Evolutionary conservation across 441 rosid species (phyloP), one percentile per base, ranked within the genome.

Genomic region (Pelargonium cotyledonis): DNA sequence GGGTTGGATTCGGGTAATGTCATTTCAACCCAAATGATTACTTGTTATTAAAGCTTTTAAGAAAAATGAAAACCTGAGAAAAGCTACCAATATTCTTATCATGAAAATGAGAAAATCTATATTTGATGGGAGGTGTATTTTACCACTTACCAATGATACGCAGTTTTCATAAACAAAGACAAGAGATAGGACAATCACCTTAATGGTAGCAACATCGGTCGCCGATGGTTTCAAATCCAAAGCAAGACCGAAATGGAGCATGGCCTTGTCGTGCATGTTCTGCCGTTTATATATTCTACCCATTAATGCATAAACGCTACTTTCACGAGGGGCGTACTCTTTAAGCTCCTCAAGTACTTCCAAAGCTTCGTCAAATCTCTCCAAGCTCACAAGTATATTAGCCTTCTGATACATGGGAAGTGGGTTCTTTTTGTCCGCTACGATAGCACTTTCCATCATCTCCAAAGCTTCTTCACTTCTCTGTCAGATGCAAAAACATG

Each of bases 401-500:
- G 99, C 99, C 86, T 95, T 95, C 77, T 92, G 96, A 80, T 92
- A 95, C 97, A 90, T 88, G 47, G 99, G 98, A 79, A 92, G 95
- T 71, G 99, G 98, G 71, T 92, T 95, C 76, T 92, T 95, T 77
- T 83, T 85, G 71, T 95, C 98, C 5, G 99, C 95, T 72, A 85
- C 65, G 70, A 95, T 88, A 29, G 98, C 97, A 72, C 78, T 82
- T 81, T 95, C 96, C 97, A 95, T 89, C 84, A 92, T 83, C 80
- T 81, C 91, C 75, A 95, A 67, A 78, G 96, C 98, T 82, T 92
- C 97, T 70, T 81, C 89, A 73, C 85, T 89, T 82, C 88, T 95
- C 99, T 95, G 85, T 72, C 41, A 71, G 65, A 68, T 15, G 35
- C 70, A n/a, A 75, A 14, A 35, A 55, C 31, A 18, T n/a, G 58